Evolutionary conservation across 2,329 filamentous ascomycete genomes (phyloP).

Genomic region (Graphium sp.): DNA sequence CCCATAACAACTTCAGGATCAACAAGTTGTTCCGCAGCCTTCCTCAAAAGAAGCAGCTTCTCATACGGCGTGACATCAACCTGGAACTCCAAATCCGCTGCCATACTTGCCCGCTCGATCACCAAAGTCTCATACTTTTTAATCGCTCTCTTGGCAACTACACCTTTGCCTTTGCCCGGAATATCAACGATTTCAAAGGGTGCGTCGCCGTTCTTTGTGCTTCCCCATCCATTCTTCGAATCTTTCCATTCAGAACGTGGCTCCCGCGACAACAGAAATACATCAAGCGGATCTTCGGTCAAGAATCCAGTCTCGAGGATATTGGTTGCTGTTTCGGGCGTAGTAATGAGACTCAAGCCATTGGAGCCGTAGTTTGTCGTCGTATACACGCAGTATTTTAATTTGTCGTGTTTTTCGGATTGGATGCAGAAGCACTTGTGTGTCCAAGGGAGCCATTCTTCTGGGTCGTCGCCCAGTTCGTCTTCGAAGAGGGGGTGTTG

Average conservation of each 20-base stretch:
- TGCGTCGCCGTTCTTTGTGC: too few species aligned
- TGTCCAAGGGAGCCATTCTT: constrained; percentile 1
- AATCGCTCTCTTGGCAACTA: constrained; percentile 4
- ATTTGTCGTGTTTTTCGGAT: not conserved
- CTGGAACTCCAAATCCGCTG: not conserved
- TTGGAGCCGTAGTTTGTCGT: constrained; percentile 1
- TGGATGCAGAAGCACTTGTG: constrained; percentile 1
- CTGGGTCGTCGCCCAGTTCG: too few species aligned
- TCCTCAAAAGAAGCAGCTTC: not conserved
- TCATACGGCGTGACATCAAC: not conserved
- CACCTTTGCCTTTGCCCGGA: constrained; percentile 4
- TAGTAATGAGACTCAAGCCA: constrained; percentile 36
- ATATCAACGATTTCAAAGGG: not conserved
- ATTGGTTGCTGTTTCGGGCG: constrained; percentile 23
- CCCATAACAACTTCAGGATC: constrained; percentile 1
- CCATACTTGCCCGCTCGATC: constrained; percentile 1
- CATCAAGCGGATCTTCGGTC: constrained; percentile 1
- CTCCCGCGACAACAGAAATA: too few species aligned
- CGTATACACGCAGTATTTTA: constrained; percentile 2
- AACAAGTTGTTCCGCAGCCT: constrained; percentile 2
- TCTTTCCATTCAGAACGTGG: not conserved
- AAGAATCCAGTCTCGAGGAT: not conserved
- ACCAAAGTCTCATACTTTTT: constrained; percentile 2
- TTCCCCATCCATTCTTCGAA: not conserved
- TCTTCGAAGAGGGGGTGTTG: too few species aligned